Evolutionary conservation across 1,139 yeast genomes (phyloP), one percentile per base, ranked within the genome.

Genomic region (Suhomyces choctaworum): DNA sequence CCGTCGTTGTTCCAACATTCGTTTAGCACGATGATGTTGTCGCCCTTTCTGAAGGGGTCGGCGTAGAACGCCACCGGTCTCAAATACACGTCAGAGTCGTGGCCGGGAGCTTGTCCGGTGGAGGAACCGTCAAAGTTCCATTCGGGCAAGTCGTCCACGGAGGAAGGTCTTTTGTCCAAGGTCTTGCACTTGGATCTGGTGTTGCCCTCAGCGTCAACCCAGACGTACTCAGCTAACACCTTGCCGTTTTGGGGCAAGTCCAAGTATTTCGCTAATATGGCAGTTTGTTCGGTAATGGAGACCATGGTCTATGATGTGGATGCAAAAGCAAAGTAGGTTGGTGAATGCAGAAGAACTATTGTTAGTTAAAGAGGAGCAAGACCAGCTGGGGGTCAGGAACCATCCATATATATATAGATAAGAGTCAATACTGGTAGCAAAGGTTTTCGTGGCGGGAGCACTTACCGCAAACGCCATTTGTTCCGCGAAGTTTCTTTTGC

Each of bases 121-220:
- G 97, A 89, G 31, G 97, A 90, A 67, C 98, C 98, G 65, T 92
- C 98, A 58, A 92, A 92, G 78, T 92, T 92, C 98, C 98, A 92
- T 68, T 90, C 97, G 51, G 97, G 97, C 52, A 92, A 76, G 58
- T 92, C 96, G 47, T 86, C 94, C 39, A 87, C 74, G 28, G 83
- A 71, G 32, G 78, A 58, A 40, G 95, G 87, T 56, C 70, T 75
- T 68, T 81, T 78, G 56, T 55, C 55, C 51, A 92, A 73, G 40
- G 97, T 92, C 70, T 82, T 86, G 70, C 96, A 88, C 74, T 92
- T 92, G 46, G 97, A 88, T 73, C 98, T 87, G 55, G 90, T 69
- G 62, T 82, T 80, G 64, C 96, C 96, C 52, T 85, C 78, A 51
- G 96, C 86, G 64, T 92, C 98, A 54, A 92, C 82, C 98, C 98